These are phyloP conservation scores for Blastobotrys chiropterorum DNA, from an alignment of 805 yeast species.

Conservation along the genomic window DNA sequence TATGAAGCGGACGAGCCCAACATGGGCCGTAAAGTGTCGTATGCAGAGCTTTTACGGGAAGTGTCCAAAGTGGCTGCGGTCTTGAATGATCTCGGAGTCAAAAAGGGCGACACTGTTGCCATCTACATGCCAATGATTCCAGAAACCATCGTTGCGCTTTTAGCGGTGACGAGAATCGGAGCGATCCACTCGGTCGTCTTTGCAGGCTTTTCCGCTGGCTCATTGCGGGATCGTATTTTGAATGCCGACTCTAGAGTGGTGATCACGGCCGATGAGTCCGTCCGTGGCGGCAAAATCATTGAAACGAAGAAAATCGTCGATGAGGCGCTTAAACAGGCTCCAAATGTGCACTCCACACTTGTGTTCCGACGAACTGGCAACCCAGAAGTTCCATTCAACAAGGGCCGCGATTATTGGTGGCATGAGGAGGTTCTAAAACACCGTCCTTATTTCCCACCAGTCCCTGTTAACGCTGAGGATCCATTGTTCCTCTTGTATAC, in stretches of 20 bases:
- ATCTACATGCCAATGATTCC: constrained; percentile 97
- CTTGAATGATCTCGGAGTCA: constrained; percentile 76
- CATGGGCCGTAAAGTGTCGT: constrained; percentile 68
- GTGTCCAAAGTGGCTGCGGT: constrained; percentile 85
- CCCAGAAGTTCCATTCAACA: constrained; percentile 60
- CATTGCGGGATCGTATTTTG: constrained; percentile 80
- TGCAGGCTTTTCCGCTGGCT: constrained; percentile 94
- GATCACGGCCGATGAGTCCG: constrained; percentile 92
- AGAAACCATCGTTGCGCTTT: constrained; percentile 88
- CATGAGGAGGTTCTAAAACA: constrained; percentile 78
- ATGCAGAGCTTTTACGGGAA: constrained; percentile 76
- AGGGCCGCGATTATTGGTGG: constrained; percentile 92
- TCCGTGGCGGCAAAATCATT: constrained; percentile 91
- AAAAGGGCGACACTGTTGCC: constrained; percentile 94
- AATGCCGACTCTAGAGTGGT: constrained; percentile 83
- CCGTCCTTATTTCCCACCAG: constrained; percentile 82
- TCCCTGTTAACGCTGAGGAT: constrained; percentile 84
- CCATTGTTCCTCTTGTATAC: constrained; percentile 94
- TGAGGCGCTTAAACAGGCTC: constrained; percentile 76
- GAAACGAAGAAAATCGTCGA: constrained; percentile 92
- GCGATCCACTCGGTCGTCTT: constrained; percentile 94
- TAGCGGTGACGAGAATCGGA: constrained; percentile 90
- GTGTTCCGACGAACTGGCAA: constrained; percentile 91
- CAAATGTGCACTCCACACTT: constrained; percentile 67
- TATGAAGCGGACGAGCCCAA: constrained; percentile 91